Conservation (phyloP, 139 green algal species). For the Astrephomene gubernaculifera region DNA sequence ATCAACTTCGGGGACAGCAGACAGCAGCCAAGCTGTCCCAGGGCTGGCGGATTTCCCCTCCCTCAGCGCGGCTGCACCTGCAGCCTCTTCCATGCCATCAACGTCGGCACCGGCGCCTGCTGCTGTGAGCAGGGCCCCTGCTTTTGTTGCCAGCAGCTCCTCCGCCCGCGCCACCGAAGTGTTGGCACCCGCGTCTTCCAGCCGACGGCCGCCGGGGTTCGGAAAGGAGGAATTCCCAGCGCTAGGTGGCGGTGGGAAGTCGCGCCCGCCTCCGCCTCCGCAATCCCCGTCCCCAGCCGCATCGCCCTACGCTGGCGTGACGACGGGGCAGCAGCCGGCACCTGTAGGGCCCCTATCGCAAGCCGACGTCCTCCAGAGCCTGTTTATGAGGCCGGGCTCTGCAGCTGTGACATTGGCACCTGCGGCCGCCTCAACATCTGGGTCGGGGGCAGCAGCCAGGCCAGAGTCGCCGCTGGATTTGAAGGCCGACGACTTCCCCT, state of each 20-base stretch:
- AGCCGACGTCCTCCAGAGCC: conserved; percentile 6
- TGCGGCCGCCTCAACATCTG: background rate
- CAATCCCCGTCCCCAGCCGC: background rate
- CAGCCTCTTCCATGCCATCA: background rate
- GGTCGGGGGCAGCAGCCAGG: background rate
- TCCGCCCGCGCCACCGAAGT: background rate
- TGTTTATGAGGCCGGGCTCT: conserved; percentile 32
- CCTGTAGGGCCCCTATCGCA: background rate
- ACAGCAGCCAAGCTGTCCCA: background rate
- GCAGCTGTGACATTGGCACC: background rate
- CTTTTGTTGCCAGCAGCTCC: background rate
- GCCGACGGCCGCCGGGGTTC: background rate
- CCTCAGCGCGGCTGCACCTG: background rate
- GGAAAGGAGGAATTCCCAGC: conserved; percentile 55
- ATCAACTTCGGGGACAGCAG: background rate
- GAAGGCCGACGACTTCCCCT: conserved; percentile 10
- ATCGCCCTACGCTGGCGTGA: background rate
- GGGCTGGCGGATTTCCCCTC: conserved; percentile 7
- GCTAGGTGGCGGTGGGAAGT: conserved; percentile 17
- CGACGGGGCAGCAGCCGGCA: background rate
- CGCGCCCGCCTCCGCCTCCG: background rate
- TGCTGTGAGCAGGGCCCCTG: too few relatives aligned
- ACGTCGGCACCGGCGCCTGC: background rate
- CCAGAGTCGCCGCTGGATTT: background rate
- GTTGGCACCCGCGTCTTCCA: background rate